Evolutionary conservation across 768 basidiomycete genomes (phyloP), one percentile per base, ranked within the genome.

Genomic region (Chlorophyllum brunneum): DNA sequence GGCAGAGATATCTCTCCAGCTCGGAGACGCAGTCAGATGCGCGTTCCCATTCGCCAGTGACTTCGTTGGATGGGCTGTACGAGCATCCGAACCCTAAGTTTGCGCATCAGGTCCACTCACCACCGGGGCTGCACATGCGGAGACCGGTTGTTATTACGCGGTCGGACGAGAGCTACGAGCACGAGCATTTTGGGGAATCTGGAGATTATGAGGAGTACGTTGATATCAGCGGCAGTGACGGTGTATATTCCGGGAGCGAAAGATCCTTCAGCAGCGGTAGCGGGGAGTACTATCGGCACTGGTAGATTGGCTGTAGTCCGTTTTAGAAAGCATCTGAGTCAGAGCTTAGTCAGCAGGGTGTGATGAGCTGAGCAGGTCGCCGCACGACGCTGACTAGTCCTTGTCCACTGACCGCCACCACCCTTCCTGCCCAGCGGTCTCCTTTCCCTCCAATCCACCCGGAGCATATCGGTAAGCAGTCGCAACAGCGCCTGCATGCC

Each of bases 341-440:
- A n/a, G n/a, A n/a, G 48, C 37, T 49, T 49, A 39, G 48, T 49
- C 37, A 49, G 37, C 48, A 49, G n/a, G 10, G n/a, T n/a, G 46
- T 23, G 2, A 23, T 22, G 22, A 8, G n/a, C 20, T 15, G 38
- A 49, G 48, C 48, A 39, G 27, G n/a, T n/a, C 15, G 2, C 18
- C 23, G 34, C 34, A 30, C 26, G 13, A 2, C 20, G 7, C 2
- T 39, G 48, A 29, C 37, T 39, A 11, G 38, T 24, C 26, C 27
- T 49, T 49, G 47, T 40, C 27, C 48, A 39, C 48, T 37, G 13
- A 49, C 48, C 38, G 26, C 38, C 48, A 49, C 18, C 38, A 30
- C 18, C 38, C 18, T 23, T 27, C 20, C 27, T 31, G 38, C 37
- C 15, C 29, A 39, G 37, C 38, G 48, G 18, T 39, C 48, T 49